Percentiles rank a stretch among this genome's conserved stretches.
Conservation (phyloP, 306 rosid genomes). For the Chamaecrista fasciculata region DNA sequence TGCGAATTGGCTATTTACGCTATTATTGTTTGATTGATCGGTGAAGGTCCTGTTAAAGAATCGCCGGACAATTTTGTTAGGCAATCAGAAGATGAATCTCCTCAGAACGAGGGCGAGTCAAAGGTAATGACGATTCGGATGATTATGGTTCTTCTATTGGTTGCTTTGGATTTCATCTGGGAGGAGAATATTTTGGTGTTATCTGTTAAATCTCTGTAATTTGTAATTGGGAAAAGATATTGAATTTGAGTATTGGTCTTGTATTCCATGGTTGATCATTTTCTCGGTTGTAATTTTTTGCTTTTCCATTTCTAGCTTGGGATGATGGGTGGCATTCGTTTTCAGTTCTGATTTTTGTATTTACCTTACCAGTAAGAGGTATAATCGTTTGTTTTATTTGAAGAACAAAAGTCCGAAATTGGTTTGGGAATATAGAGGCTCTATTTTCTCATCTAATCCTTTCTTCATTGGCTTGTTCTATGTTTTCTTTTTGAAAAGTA, state of each 20-base stretch:
- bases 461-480: neutral
- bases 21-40: constrained; percentile 32
- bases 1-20: neutral
- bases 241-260: constrained; percentile 7
- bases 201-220: neutral
- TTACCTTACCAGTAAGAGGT: neutral
- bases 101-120: constrained; percentile 37
- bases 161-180: neutral
- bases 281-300: neutral
- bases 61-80: constrained; percentile 33
- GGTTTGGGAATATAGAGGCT: neutral
- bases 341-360: neutral
- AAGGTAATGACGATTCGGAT: constrained; percentile 43
- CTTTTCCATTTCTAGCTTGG: constrained; percentile 8
- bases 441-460: neutral
- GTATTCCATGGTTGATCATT: neutral
- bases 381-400: constrained; percentile 17
- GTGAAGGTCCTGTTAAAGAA: constrained; percentile 67
- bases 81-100: constrained; percentile 32
- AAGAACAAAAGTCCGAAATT: constrained; percentile 10
- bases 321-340: neutral
- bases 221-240: neutral
- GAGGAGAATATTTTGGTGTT: constrained; percentile 6
- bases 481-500: neutral
- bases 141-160: neutral